Evolutionary conservation across 768 basidiomycete genomes (phyloP).

Genomic region (Lactarius sanguifluus): DNA sequence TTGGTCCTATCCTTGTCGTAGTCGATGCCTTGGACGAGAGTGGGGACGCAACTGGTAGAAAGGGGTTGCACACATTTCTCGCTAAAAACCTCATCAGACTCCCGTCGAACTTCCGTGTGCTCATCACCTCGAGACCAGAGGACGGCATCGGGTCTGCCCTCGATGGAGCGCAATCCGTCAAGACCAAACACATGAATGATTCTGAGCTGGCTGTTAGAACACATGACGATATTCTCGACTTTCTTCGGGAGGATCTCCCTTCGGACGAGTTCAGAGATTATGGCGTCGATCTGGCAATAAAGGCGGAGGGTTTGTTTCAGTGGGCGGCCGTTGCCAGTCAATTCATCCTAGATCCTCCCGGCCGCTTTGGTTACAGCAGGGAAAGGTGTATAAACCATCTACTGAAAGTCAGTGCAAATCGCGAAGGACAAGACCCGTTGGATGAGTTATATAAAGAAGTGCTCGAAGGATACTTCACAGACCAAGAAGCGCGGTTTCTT

Average conservation of each 20-base stretch:
- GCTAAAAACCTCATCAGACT: too few species aligned
- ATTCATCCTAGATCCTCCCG: background rate
- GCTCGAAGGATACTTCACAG: background rate
- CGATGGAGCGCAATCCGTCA: too few species aligned
- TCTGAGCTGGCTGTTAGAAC: background rate
- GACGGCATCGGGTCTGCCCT: background rate
- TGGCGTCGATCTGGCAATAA: background rate
- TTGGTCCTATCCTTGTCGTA: background rate
- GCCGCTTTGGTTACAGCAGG: background rate
- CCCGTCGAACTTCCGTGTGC: background rate
- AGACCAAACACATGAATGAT: background rate
- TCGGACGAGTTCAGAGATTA: background rate
- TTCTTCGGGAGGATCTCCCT: background rate
- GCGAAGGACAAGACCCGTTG: background rate
- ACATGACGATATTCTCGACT: background rate
- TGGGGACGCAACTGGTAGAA: background rate
- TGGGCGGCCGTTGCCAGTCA: background rate
- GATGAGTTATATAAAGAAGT: background rate
- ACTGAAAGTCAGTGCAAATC: background rate
- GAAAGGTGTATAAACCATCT: background rate
- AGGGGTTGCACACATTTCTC: background rate
- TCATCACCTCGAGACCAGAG: background rate
- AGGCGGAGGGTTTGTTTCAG: constrained; percentile 2
- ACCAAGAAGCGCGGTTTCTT: background rate
- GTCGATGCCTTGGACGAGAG: constrained; percentile 3